phyloP scores from a whole-genome alignment of 148 eudicot species.

The Fagopyrum tataricum region DNA sequence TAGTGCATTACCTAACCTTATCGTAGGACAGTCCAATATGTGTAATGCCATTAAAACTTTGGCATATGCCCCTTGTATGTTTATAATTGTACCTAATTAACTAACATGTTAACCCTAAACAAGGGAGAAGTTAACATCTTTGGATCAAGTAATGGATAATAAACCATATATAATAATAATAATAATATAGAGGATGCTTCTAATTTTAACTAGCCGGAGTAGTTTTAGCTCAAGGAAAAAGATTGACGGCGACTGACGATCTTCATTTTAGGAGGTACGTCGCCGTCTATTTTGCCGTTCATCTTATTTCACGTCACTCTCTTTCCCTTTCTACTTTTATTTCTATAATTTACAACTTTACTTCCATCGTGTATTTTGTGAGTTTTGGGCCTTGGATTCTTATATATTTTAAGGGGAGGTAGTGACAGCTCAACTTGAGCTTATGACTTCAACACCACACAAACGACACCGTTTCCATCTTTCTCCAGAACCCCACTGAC shows the following conservation, averaged over 20 bases:
- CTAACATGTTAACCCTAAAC: no score
- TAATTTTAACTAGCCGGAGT: not conserved
- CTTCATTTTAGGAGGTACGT: not conserved
- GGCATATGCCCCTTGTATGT: no score
- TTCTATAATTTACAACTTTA: not conserved
- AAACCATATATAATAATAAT: no score
- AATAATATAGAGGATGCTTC: not conserved
- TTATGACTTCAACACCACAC: not conserved
- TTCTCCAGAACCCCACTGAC: not conserved
- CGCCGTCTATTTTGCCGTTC: constrained; percentile 12
- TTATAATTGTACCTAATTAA: no score
- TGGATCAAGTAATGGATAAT: no score
- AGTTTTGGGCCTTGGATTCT: not conserved
- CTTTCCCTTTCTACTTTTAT: not conserved
- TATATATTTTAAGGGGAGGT: not conserved
- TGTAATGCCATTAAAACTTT: not conserved
- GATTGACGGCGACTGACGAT: constrained; percentile 11
- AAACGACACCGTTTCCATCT: constrained; percentile 5
- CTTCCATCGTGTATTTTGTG: not conserved
- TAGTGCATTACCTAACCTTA: not conserved
- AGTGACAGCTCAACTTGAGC: constrained; percentile 4
- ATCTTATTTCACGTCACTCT: constrained; percentile 1
- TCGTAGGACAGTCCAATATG: not conserved
- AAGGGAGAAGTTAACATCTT: no score
- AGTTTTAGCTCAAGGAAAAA: not conserved